Conservation (phyloP, 371 early-diverging fungal species). For the Mycotypha africana region DNA sequence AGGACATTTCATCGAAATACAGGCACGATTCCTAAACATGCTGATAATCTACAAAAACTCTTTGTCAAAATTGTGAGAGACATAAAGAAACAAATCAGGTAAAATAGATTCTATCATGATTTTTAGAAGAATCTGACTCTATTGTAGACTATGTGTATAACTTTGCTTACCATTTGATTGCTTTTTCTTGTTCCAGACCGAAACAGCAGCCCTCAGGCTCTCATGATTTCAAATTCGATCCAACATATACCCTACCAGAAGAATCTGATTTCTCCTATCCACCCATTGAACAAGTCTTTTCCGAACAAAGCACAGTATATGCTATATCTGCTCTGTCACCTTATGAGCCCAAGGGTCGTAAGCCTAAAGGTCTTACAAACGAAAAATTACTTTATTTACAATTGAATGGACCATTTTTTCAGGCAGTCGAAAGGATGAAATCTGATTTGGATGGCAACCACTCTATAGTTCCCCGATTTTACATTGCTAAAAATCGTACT, state of each 20-base stretch:
- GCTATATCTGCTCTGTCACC: conserved; percentile 36
- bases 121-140: too few relatives aligned
- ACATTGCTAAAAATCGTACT: conserved; percentile 42
- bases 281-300: conserved; percentile 22
- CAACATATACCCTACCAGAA: conserved; percentile 20
- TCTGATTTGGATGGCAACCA: conserved; percentile 17
- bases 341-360: conserved; percentile 27
- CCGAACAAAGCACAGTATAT: conserved; percentile 32
- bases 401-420: conserved; percentile 40
- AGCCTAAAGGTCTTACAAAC: conserved; percentile 21
- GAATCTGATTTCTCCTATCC: conserved; percentile 29
- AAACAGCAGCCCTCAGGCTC: conserved; percentile 10
- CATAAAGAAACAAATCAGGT: conserved; percentile 29
- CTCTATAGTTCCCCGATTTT: conserved; percentile 31
- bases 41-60: conserved; percentile 26
- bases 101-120: too few relatives aligned
- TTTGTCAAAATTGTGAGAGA: conserved; percentile 32
- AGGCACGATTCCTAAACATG: conserved; percentile 35
- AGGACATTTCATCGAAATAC: conserved; percentile 30
- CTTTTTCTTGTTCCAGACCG: too few relatives aligned
- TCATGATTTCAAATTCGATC: conserved; percentile 26
- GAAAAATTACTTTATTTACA: conserved; percentile 31
- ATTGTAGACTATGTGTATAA: too few relatives aligned
- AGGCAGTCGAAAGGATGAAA: conserved; percentile 34
- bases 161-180: too few relatives aligned